Evolutionary conservation across 2,329 filamentous ascomycete genomes (phyloP).

Genomic region (Eutypella sp.): DNA sequence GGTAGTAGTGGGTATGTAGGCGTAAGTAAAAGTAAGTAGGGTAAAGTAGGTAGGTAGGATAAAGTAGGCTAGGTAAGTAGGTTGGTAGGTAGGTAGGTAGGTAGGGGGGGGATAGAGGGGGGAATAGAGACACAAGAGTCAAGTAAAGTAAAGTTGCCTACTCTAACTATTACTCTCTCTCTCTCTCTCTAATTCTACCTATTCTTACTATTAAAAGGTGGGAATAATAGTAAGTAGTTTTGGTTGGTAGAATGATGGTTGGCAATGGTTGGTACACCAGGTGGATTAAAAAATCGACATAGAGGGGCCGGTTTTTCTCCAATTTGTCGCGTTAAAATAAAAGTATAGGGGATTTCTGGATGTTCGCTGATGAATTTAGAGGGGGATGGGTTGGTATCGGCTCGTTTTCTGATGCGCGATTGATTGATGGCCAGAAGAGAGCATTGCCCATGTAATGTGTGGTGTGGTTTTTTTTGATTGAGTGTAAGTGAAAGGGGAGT

Average conservation of each 20-base stretch:
- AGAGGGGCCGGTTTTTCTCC: constrained; percentile 40
- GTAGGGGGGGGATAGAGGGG: too few species aligned
- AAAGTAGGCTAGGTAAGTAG: not conserved
- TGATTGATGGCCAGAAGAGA: constrained; percentile 42
- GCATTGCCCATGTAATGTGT: constrained; percentile 10
- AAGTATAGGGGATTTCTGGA: constrained; percentile 48
- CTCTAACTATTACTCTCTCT: too few species aligned
- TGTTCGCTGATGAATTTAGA: constrained; percentile 55
- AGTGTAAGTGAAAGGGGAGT: constrained; percentile 1
- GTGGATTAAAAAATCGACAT: constrained; percentile 21
- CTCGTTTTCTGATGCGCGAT: constrained; percentile 53
- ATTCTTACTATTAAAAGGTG: too few species aligned
- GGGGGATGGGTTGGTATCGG: constrained; percentile 49
- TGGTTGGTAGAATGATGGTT: too few species aligned
- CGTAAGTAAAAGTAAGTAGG: too few species aligned
- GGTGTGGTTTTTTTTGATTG: too few species aligned
- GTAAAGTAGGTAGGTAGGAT: not conserved
- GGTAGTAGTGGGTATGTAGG: too few species aligned
- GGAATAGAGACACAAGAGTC: too few species aligned
- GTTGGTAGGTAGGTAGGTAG: not conserved
- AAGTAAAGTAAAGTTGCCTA: too few species aligned
- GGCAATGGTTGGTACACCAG: constrained; percentile 1
- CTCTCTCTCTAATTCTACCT: too few species aligned
- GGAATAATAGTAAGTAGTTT: too few species aligned
- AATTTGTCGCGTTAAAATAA: constrained; percentile 50